These are phyloP conservation scores for Calcarisporium arbuscula DNA, from an alignment of 2,329 filamentous ascomycete genomes.

Conservation along the genomic window DNA sequence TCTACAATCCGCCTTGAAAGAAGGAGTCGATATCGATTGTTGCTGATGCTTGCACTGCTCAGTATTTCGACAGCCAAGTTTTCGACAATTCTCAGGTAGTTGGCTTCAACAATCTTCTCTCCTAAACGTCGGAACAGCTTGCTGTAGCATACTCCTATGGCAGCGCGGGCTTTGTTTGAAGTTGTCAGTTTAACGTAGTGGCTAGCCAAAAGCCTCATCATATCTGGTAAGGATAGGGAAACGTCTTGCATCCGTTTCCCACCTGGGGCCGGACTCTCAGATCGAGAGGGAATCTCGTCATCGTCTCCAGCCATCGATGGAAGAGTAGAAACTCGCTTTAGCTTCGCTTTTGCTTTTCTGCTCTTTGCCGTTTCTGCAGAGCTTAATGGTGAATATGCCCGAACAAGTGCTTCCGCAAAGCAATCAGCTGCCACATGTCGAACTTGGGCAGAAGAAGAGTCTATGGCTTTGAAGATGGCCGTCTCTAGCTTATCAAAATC, in stretches of 20 bases:
- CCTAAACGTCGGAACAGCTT: conserved; percentile 73
- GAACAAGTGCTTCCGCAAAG: conserved; percentile 75
- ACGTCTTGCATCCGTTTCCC: conserved; percentile 66
- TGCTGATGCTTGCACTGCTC: conserved; percentile 65
- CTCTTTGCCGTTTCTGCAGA: conserved; percentile 44
- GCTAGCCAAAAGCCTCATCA: conserved; percentile 69
- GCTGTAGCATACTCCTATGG: conserved; percentile 81
- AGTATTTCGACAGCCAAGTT: conserved; percentile 77
- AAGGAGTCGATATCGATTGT: conserved; percentile 83
- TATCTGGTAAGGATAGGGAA: conserved; percentile 67
- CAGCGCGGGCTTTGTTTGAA: conserved; percentile 73
- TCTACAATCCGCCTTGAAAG: conserved; percentile 80
- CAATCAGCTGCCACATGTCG: conserved; percentile 83
- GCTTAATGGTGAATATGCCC: conserved; percentile 56
- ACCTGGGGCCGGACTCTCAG: conserved; percentile 66
- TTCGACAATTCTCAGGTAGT: conserved; percentile 75
- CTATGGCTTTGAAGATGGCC: conserved; percentile 78
- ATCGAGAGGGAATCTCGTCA: conserved; percentile 60
- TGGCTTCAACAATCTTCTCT: conserved; percentile 73
- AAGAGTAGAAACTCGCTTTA: conserved; percentile 54
- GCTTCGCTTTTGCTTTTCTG: conserved; percentile 63
- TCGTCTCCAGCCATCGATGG: conserved; percentile 62
- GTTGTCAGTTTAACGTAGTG: conserved; percentile 77
- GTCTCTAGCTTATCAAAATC: conserved; percentile 88
- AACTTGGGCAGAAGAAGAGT: conserved; percentile 67